Base-by-base conservation (phyloP, 345 rosid species). In the Hibiscus trionum region DNA sequence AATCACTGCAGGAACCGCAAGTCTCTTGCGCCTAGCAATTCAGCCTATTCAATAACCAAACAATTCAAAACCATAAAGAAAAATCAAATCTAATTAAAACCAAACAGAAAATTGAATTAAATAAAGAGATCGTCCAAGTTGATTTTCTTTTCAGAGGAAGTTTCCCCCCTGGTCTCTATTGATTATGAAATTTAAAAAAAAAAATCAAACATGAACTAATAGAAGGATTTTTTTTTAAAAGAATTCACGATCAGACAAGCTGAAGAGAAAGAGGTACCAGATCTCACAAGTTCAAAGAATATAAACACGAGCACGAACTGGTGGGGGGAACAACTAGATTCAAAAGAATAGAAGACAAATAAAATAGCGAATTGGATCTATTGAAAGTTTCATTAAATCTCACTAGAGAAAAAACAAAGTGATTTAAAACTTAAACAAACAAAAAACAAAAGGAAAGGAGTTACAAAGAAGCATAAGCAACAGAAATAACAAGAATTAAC, bases 341-440 rank as follows among this genome's bases (percentile, higher is more conserved):
- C 61, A 66, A 76, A 63, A 21, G 31, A 47, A 76, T 31, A 24
- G 70, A 21, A 39, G 24, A 50, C 37, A 26, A 58, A 24, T 4
- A 58, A 24, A 74, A 68, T 5, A 62, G n/a, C 21, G 77, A 81
- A 71, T 75, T 64, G 77, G 91, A 88, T 84, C 91, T 82, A 82
- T 19, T 70, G 75, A 65, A 64, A 72, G 76, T 49, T 82, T 56
- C 61, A 62, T 31, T 50, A 33, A 21, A 50, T 21, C n/a, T 15
- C 29, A 68, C 14, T 16, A 19, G 4, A 29, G 19, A 16, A 56
- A 47, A 44, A 56, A 58, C 61, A 27, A 16, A 68, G 9, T 9
- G 59, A 16, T 49, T 59, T 11, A 27, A 11, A 65, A 11, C 61
- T 11, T 42, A 1, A 71, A 15, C n/a, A 44, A 39, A 44, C 35